Evolutionary conservation across 2,329 filamentous ascomycete species (phyloP), one percentile per base, ranked within the genome.

Genomic region (Apiospora koreana): DNA sequence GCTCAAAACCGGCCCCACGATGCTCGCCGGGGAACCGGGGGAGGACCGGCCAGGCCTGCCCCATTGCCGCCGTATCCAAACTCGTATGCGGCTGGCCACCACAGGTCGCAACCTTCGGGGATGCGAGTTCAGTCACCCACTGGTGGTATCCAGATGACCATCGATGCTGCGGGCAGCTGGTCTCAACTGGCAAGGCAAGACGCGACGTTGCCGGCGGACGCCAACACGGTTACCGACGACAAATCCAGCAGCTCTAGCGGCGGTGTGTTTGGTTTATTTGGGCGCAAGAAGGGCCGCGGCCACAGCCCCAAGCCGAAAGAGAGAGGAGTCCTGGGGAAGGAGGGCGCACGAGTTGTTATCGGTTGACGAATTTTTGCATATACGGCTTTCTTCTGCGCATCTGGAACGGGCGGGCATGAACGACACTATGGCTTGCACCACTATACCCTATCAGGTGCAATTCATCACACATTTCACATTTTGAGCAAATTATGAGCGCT

Each of bases 281-380:
- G 89, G 74, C 88, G 95, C 77, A 97, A 97, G 84, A 97, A 94
- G 84, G 94, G 95, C 38, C 87, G 95, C 73, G 94, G 94, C 69
- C 91, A 94, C 81, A 98, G 94, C 79, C 96, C 96, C 1, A 98
- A 97, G 83, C 95, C 95, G 35, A 95, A 94, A 80, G 95, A 98
- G 83, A 89, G 94, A 69, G 96, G 96, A 71, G 95, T 99, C 9
- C 79, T 99, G 71, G 96, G 96, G 70, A 98, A 98, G 79, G 95
- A 98, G 80, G 96, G 96, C 21, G 95, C 96, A 14, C 88, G 96
- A 79, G 91, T 94, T 73, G 88, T 95, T 70, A 92, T 95, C 78
- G 91, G 89, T 76, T 93, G 84, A 84, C 35, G 43, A 28, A 23
- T 50, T 68, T 54, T 23, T 68, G 45, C 43, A 54, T 50, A 68